Evolutionary conservation across 805 yeast genomes (phyloP).

Genomic region (Citeromyces nyonsensis): DNA sequence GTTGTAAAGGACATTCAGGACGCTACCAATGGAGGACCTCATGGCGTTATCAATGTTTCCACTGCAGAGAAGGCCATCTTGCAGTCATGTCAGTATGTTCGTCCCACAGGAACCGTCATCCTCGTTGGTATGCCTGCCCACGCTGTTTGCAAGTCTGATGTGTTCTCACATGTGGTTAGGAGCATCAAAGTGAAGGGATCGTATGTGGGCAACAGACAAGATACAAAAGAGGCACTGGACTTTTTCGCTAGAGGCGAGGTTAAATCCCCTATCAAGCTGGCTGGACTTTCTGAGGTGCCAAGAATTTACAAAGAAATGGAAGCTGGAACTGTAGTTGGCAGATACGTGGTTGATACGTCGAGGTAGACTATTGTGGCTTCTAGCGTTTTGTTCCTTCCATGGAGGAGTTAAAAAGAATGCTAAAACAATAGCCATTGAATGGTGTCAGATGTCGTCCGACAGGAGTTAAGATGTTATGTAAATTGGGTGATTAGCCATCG

Average conservation of each 20-base stretch:
- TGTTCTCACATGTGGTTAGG: slow-evolving; percentile 61
- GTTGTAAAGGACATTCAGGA: slow-evolving; percentile 21
- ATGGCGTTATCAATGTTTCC: slow-evolving; percentile 53
- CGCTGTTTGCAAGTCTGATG: slow-evolving; percentile 55
- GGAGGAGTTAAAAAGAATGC: no score
- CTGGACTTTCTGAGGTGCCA: slow-evolving; percentile 59
- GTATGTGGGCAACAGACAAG: slow-evolving; percentile 82
- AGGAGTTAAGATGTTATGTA: no score
- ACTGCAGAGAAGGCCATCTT: slow-evolving; percentile 34
- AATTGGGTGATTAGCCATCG: no score
- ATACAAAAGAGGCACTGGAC: slow-evolving; percentile 64
- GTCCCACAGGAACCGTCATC: slow-evolving; percentile 45
- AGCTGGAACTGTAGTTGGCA: slow-evolving; percentile 74
- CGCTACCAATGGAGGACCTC: slow-evolving; percentile 39
- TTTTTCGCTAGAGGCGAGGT: slow-evolving; percentile 56
- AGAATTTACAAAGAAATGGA: slow-evolving; percentile 63
- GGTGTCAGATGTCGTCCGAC: no score
- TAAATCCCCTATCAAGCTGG: slow-evolving; percentile 40
- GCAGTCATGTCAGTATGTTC: slow-evolving; percentile 43
- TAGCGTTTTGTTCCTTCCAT: no score
- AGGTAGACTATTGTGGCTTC: slow-evolving; percentile 40
- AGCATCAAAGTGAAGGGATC: slow-evolving; percentile 65
- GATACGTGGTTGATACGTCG: slow-evolving; percentile 74
- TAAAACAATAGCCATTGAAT: no score
- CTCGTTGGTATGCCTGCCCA: slow-evolving; percentile 66